Percentiles rank a stretch among this genome's conserved stretches.
Evolutionary conservation across 164 flowering plant genomes (phyloP).

Genomic region (Umbellularia californica): DNA sequence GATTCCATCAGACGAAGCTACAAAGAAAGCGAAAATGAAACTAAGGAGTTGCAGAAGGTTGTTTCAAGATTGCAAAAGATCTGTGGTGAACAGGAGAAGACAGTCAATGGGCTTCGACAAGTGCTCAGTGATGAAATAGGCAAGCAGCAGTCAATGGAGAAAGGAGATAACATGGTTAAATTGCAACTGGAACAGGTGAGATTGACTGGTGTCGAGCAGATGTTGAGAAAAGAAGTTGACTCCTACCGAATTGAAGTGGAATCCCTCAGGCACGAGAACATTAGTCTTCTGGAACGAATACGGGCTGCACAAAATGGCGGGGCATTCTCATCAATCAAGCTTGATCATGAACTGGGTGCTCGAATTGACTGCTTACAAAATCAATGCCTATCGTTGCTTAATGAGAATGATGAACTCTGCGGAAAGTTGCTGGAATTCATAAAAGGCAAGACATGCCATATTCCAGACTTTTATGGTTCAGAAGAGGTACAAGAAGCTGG

Average conservation of each 20-base stretch:
- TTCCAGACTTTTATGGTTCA: not conserved
- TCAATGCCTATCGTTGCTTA: slow-evolving; percentile 54
- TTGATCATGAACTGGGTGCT: slow-evolving; percentile 64
- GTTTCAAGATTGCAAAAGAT: slow-evolving; percentile 62
- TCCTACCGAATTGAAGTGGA: slow-evolving; percentile 60
- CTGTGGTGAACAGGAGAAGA: slow-evolving; percentile 81
- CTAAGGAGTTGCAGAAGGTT: slow-evolving; percentile 67
- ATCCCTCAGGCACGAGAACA: slow-evolving; percentile 80
- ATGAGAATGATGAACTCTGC: slow-evolving; percentile 48
- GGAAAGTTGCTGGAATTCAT: slow-evolving; percentile 50
- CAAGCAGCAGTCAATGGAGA: slow-evolving; percentile 34
- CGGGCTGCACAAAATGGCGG: slow-evolving; percentile 43
- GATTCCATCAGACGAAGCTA: slow-evolving; percentile 50
- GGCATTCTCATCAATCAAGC: slow-evolving; percentile 38
- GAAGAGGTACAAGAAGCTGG: slow-evolving; percentile 24
- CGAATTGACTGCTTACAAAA: slow-evolving; percentile 55
- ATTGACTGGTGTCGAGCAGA: slow-evolving; percentile 71
- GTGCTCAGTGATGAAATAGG: slow-evolving; percentile 43
- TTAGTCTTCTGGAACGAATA: slow-evolving; percentile 57
- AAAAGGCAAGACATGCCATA: slow-evolving; percentile 28
- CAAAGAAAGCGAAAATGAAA: slow-evolving; percentile 67
- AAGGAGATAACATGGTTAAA: slow-evolving; percentile 34
- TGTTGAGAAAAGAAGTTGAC: slow-evolving; percentile 74
- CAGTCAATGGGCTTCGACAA: slow-evolving; percentile 64
- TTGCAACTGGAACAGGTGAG: slow-evolving; percentile 74